Base-by-base conservation (phyloP, 1,284 basidiomycete genomes). In the Heterobasidion parviporum region DNA sequence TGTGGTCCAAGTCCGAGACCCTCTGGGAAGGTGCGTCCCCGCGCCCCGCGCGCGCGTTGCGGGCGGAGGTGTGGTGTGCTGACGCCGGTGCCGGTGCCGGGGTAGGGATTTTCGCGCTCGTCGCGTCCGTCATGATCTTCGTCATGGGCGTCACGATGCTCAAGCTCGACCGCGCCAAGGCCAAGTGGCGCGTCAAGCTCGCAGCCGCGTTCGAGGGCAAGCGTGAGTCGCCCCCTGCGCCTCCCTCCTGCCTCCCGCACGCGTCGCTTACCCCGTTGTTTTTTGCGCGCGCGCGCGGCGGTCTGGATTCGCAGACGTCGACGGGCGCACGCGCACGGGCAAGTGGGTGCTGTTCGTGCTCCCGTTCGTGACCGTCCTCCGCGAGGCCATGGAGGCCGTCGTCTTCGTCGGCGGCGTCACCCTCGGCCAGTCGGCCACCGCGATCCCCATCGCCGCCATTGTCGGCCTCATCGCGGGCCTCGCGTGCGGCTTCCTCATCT, bases 371-470 rank as follows among this genome's bases (percentile, higher is more conserved):
- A 96, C 94, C 4, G 90, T 98, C 43, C 75, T 95, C 45, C 86
- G 94, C 62, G 94, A 98, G 75, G 94, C 94, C 54, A 78, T 97
- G 62, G 94, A 98, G 70, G 93, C 91, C 1, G 87, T 97, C 57
- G 78, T 98, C 60, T 97, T 97, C 67, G 92, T 97, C 53, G 91
- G 94, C 16, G 94, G 94, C 57, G 94, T 96, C 46, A 85, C 93
- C 2, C 83, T 97, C 48, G 86, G 86, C 43, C 80, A 91, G 65
- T 75, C 82, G 2, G 94, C 89, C 2, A 81, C 78, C 1, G 82
- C 93, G 4, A 95, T 97, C 64, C 94, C 94, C 1, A 85, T 97
- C 52, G 89, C 94, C 6, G 82, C 92, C 53, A 86, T 97, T 58
- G 81, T 87, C 41, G 94, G 93, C 48, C 72, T 97, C 57, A 68